Evolutionary conservation across 23 red algal species (phyloP).

Genomic region (Gracilaria gracilis): DNA sequence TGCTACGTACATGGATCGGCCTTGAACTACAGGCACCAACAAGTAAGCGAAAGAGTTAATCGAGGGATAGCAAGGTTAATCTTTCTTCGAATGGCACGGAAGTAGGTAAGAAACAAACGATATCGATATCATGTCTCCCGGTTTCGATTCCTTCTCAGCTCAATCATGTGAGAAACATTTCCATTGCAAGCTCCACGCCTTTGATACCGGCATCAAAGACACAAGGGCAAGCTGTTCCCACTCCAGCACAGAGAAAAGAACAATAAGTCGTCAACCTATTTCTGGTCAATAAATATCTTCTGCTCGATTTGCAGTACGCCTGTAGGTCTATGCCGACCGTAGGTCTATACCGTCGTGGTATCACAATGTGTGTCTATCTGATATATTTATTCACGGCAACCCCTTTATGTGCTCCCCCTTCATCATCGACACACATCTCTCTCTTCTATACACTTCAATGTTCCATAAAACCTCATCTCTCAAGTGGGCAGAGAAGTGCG

Average conservation of each 20-base stretch:
- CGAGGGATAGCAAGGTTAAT: too few species aligned
- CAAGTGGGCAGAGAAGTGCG: background rate
- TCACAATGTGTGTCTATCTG: background rate
- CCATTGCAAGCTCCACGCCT: background rate
- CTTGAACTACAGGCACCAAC: background rate
- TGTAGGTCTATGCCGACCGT: background rate
- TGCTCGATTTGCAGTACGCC: background rate
- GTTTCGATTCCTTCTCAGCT: background rate
- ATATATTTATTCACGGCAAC: too few species aligned
- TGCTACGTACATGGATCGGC: background rate
- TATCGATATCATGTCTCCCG: background rate
- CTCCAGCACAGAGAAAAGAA: background rate
- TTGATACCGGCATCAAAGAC: background rate
- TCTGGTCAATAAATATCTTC: slow-evolving; percentile 1
- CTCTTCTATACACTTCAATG: background rate
- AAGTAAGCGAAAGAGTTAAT: too few species aligned
- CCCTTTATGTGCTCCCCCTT: too few species aligned
- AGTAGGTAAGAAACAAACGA: background rate
- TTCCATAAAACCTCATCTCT: background rate
- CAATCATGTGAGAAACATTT: background rate
- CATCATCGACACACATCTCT: background rate
- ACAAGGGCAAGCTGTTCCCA: too few species aligned
- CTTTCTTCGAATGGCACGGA: too few species aligned
- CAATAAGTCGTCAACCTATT: background rate
- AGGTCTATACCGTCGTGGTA: background rate